Evolutionary conservation across 2,329 filamentous ascomycete species (phyloP).

Genomic region (Ascocoryne sarcoides): DNA sequence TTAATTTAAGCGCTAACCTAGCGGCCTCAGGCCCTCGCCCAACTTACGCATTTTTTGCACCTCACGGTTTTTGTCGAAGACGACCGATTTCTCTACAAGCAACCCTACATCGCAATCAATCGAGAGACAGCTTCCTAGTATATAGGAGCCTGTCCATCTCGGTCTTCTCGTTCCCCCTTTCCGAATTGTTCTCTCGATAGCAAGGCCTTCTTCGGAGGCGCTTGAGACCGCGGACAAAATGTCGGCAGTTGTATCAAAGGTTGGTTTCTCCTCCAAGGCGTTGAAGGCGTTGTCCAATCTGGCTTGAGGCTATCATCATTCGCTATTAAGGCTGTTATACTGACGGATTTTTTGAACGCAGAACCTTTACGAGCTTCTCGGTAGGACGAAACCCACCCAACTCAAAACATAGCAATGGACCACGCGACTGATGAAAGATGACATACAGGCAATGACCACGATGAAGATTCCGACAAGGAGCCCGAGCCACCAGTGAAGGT

Average conservation of each 20-base stretch:
- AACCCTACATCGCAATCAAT: constrained; percentile 15
- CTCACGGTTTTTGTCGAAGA: not conserved
- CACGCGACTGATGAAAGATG: constrained; percentile 23
- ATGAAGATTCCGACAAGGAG: constrained; percentile 60
- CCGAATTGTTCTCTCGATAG: constrained; percentile 31
- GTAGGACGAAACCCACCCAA: constrained; percentile 45
- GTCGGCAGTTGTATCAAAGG: constrained; percentile 31
- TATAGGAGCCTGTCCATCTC: constrained; percentile 30
- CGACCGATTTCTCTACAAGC: constrained; percentile 4
- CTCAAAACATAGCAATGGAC: constrained; percentile 12
- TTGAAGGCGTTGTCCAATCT: constrained; percentile 5
- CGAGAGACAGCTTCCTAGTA: constrained; percentile 32
- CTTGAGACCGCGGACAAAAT: constrained; percentile 30
- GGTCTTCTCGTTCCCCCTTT: constrained; percentile 16
- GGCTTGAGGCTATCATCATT: too few species aligned
- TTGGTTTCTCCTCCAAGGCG: constrained; percentile 7
- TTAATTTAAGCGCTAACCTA: too few species aligned
- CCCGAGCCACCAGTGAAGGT: constrained; percentile 76
- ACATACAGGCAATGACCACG: constrained; percentile 47
- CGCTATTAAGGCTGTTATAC: too few species aligned
- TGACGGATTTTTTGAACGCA: constrained; percentile 39
- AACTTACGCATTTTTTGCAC: not conserved
- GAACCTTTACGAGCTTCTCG: constrained; percentile 98
- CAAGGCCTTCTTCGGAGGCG: constrained; percentile 32
- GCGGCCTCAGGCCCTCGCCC: too few species aligned